phyloP scores from a whole-genome alignment of 805 yeast species.

The Yarrowia sp. region DNA sequence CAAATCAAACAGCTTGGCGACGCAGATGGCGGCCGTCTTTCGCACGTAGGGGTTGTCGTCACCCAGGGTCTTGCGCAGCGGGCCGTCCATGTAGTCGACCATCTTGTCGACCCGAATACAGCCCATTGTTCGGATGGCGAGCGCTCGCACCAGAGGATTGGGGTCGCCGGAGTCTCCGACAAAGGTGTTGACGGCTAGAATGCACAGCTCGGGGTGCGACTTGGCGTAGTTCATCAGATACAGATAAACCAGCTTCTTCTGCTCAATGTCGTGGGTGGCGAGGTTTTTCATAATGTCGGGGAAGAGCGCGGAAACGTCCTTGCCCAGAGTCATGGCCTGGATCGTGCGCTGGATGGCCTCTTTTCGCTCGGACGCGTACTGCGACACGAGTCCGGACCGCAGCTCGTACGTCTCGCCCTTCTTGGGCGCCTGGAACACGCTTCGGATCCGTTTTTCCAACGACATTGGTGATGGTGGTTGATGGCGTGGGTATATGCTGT shows the following conservation, averaged over 20 bases:
- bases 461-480: constrained; percentile 4
- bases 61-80: constrained; percentile 74
- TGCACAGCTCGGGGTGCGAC: constrained; percentile 91
- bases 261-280: constrained; percentile 94
- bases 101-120: constrained; percentile 93
- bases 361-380: constrained; percentile 88
- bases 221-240: constrained; percentile 97
- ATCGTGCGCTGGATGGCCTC: constrained; percentile 96
- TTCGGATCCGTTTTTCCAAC: constrained; percentile 43
- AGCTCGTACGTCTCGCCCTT: constrained; percentile 82
- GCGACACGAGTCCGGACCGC: constrained; percentile 86
- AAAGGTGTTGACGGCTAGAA: constrained; percentile 94
- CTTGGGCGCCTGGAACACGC: constrained; percentile 56
- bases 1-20: constrained; percentile 88
- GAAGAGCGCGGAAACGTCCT: constrained; percentile 89
- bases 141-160: constrained; percentile 90
- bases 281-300: constrained; percentile 96
- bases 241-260: constrained; percentile 90
- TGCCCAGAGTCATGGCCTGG: constrained; percentile 97
- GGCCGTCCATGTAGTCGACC: constrained; percentile 91
- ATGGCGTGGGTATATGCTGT: not conserved
- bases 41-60: constrained; percentile 98
- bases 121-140: constrained; percentile 98
- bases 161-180: constrained; percentile 94
- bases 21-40: constrained; percentile 96